A percentile compares a stretch with the other conserved stretches of the same genome.
These are phyloP conservation scores for Ceratocystis destructans DNA, from an alignment of 2,329 filamentous ascomycete species.

Conservation along the genomic window DNA sequence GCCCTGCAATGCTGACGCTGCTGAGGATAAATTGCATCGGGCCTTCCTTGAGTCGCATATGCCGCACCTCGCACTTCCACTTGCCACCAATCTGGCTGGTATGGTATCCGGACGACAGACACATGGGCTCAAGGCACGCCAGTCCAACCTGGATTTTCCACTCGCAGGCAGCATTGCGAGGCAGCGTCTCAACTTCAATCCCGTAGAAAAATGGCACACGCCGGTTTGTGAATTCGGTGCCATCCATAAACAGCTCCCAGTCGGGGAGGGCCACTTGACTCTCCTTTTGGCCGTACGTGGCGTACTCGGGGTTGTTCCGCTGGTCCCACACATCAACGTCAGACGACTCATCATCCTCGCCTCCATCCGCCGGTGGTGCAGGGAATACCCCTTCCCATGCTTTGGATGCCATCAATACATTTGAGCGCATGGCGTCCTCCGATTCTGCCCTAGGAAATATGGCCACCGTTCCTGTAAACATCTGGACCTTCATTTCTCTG, in stretches of 20 bases:
- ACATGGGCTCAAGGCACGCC: constrained; percentile 22
- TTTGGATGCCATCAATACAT: constrained; percentile 31
- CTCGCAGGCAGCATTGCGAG: constrained; percentile 61
- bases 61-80: constrained; percentile 13
- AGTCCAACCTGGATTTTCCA: constrained; percentile 64
- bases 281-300: constrained; percentile 28
- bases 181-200: constrained; percentile 63
- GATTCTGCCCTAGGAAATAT: constrained; percentile 44
- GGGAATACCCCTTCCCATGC: constrained; percentile 38
- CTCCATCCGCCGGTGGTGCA: constrained; percentile 31
- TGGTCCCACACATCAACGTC: constrained; percentile 56
- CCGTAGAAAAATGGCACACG: constrained; percentile 55
- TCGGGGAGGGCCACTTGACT: constrained; percentile 33
- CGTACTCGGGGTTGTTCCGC: constrained; percentile 42
- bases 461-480: constrained; percentile 63
- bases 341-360: constrained; percentile 30
- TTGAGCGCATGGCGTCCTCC: constrained; percentile 24
- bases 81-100: constrained; percentile 5
- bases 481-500: constrained; percentile 52
- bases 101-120: constrained; percentile 12
- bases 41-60: constrained; percentile 15
- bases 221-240: constrained; percentile 27
- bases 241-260: constrained; percentile 33
- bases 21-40: constrained; percentile 12
- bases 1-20: constrained; percentile 9